Evolutionary conservation across 495 filamentous ascomycete genomes (phyloP).

Genomic region (Aspergillus heteromorphus): DNA sequence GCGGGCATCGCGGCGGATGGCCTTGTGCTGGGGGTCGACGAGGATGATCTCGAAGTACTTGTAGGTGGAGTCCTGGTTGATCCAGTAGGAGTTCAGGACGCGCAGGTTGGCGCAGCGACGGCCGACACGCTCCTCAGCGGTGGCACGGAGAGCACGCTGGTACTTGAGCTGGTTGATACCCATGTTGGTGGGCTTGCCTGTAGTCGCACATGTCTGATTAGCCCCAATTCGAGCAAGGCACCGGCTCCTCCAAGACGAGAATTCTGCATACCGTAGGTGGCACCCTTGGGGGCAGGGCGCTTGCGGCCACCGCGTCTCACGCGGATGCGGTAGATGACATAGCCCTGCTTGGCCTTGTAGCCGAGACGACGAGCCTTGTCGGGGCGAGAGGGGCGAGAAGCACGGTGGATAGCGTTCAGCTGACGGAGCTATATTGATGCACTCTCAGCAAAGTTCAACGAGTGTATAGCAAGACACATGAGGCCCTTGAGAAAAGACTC

Average conservation of each 20-base stretch:
- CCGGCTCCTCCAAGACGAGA: neutral
- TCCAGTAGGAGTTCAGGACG: constrained; percentile 99
- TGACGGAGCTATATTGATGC: constrained; percentile 98
- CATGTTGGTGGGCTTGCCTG: constrained; percentile 99
- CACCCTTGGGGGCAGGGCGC: constrained; percentile 92
- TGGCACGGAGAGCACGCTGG: constrained; percentile 95
- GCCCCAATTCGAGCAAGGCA: neutral
- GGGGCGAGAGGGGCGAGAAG: constrained; percentile 94
- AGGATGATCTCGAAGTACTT: constrained; percentile 99
- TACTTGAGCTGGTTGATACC: constrained; percentile 99
- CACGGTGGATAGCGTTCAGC: constrained; percentile 98
- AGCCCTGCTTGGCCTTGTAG: constrained; percentile 99
- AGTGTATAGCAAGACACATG: constrained; percentile 87
- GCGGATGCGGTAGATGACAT: constrained; percentile 98
- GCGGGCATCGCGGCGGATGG: constrained; percentile 95
- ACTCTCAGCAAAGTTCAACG: constrained; percentile 99
- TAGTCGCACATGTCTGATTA: constrained; percentile 14
- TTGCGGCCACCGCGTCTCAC: constrained; percentile 97
- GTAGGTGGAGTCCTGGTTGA: constrained; percentile 99
- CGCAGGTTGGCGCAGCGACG: constrained; percentile 97
- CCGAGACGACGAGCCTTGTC: constrained; percentile 99
- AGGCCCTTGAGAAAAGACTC: constrained; percentile 18
- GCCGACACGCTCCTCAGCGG: constrained; percentile 99
- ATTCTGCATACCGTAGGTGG: constrained; percentile 78
- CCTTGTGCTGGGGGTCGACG: constrained; percentile 99